Percentiles rank a stretch among this genome's conserved stretches.
Conservation (phyloP, 139 green algal genomes). For the Coelastrella sp. region DNA sequence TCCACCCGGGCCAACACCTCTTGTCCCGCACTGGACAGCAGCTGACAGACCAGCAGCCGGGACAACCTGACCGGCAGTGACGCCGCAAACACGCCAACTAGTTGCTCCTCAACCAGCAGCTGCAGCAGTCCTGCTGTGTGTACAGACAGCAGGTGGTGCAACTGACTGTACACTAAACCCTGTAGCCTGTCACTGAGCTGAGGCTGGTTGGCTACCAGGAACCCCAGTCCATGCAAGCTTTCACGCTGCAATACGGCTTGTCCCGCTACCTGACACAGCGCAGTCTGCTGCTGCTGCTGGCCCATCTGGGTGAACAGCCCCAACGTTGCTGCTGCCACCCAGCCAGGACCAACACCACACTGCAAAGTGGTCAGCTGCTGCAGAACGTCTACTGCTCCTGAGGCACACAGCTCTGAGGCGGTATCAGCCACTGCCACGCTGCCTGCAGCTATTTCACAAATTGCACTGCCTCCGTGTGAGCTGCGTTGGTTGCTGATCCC, state of each 20-base stretch:
- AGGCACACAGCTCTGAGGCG: not conserved
- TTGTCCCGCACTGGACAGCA: constrained; percentile 20
- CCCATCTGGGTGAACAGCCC: not conserved
- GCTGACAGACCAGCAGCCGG: constrained; percentile 33
- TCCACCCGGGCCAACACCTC: constrained; percentile 21
- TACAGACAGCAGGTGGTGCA: constrained; percentile 13
- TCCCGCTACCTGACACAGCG: not conserved
- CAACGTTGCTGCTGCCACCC: not conserved
- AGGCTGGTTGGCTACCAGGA: not conserved
- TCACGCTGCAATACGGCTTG: constrained; percentile 11
- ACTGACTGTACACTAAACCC: not conserved
- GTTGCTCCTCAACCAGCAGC: constrained; percentile 29
- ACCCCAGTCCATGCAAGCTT: constrained; percentile 1
- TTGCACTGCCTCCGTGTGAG: not conserved
- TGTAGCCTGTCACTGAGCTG: constrained; percentile 21
- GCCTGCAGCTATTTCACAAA: not conserved
- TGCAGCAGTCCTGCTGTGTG: constrained; percentile 21
- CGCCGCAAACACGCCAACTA: constrained; percentile 14
- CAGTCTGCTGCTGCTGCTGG: constrained; percentile 14
- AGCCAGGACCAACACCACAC: not conserved
- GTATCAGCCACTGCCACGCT: not conserved
- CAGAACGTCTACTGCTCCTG: not conserved
- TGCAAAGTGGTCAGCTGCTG: constrained; percentile 21
- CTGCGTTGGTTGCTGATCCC: not conserved
- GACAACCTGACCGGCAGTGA: not conserved